Evolutionary conservation across 2,329 filamentous ascomycete genomes (phyloP).

Genomic region (Alternaria conjuncta): DNA sequence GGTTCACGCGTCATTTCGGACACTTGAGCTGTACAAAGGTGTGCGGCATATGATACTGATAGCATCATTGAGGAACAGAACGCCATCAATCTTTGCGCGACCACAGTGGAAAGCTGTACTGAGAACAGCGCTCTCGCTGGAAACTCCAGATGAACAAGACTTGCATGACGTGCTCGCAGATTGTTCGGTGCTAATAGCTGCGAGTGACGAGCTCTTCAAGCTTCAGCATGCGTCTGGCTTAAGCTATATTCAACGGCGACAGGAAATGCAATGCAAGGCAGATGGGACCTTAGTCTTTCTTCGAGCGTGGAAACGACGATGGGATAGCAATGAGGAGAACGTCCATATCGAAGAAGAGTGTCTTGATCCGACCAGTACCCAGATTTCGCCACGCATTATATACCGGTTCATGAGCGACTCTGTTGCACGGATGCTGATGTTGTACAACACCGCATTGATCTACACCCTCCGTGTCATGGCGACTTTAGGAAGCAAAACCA

Average conservation of each 20-base stretch:
- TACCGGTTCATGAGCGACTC: slow-evolving; percentile 11
- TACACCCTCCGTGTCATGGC: slow-evolving; percentile 29
- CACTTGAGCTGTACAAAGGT: slow-evolving; percentile 28
- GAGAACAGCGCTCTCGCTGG: slow-evolving; percentile 15
- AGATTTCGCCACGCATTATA: background rate
- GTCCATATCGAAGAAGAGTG: background rate
- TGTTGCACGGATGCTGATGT: slow-evolving; percentile 28
- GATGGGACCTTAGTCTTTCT: slow-evolving; percentile 1
- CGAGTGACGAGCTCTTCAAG: slow-evolving; percentile 15
- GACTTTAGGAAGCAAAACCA: slow-evolving; percentile 6
- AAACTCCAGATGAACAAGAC: slow-evolving; percentile 28
- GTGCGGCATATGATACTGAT: slow-evolving; percentile 33
- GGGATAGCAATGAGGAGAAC: slow-evolving; percentile 14
- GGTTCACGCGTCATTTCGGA: slow-evolving; percentile 14
- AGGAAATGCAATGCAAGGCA: background rate
- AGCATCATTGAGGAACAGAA: slow-evolving; percentile 24
- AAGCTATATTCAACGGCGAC: background rate
- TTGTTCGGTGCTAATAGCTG: slow-evolving; percentile 31
- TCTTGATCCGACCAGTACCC: background rate
- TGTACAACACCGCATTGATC: slow-evolving; percentile 39
- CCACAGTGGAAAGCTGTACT: slow-evolving; percentile 33
- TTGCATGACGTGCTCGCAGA: slow-evolving; percentile 39
- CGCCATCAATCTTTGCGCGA: slow-evolving; percentile 33
- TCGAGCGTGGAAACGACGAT: slow-evolving; percentile 13
- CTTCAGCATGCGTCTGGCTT: background rate